Percentiles rank a stretch among this genome's conserved stretches.
phyloP scores from a whole-genome alignment of 495 filamentous ascomycete species.

The Hypomontagnella monticulosa region DNA sequence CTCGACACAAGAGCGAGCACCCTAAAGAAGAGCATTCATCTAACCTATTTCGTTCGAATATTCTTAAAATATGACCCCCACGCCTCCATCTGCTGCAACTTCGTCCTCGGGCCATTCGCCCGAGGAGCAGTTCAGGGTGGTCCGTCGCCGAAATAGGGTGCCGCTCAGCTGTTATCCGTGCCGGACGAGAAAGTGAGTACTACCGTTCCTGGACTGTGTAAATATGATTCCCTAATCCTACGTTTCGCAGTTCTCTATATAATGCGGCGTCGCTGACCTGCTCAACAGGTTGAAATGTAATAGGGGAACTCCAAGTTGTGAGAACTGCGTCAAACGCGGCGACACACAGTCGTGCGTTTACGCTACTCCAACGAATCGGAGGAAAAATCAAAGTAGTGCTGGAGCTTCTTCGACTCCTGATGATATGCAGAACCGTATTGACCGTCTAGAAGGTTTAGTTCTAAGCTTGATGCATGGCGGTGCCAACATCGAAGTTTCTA shows the following conservation, averaged over 20 bases:
- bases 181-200: slow-evolving; percentile 88
- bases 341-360: slow-evolving; percentile 90
- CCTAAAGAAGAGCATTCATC: slow-evolving; percentile 6
- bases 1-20: slow-evolving; percentile 31
- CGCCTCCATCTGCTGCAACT: slow-evolving; percentile 86
- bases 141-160: slow-evolving; percentile 93
- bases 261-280: slow-evolving; percentile 38
- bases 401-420: slow-evolving; percentile 75
- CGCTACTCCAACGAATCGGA: slow-evolving; percentile 78
- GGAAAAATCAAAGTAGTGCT: slow-evolving; percentile 70
- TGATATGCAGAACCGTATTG: slow-evolving; percentile 99
- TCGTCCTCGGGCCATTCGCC: slow-evolving; percentile 82
- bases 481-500: slow-evolving; percentile 55
- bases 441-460: slow-evolving; percentile 93
- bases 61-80: slow-evolving; percentile 74
- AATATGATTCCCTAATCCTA: slow-evolving; percentile 41
- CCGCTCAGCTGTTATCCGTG: slow-evolving; percentile 95
- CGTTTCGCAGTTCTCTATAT: slow-evolving; percentile 29
- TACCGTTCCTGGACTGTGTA: slow-evolving; percentile 24
- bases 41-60: slow-evolving; percentile 21
- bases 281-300: slow-evolving; percentile 80
- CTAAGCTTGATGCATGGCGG: slow-evolving; percentile 96
- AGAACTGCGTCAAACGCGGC: slow-evolving; percentile 91
- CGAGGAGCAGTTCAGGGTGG: slow-evolving; percentile 85
- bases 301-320: slow-evolving; percentile 81